Evolutionary conservation across 192 early-diverging fungal species (phyloP), one percentile per base, ranked within the genome.

Genomic region (Phlyctochytrium planicorne): DNA sequence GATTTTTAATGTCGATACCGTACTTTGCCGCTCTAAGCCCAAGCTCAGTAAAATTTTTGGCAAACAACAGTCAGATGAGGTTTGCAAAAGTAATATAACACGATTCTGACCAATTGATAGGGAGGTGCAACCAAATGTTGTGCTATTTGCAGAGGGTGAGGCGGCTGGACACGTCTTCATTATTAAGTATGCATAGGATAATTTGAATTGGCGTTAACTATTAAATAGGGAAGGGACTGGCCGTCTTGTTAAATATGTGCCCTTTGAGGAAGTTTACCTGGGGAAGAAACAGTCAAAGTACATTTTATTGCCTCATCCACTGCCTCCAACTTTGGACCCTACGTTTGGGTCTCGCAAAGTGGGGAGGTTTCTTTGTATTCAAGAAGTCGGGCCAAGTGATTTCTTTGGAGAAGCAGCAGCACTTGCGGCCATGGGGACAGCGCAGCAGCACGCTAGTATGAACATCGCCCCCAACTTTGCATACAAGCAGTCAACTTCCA

Each of bases 371-470:
- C 23, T 67, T 1, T 57, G 57, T 1, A 66, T 69, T 27, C 40
- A 34, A 1, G 25, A 47, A 6, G 60, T n/a, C 1, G 27, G 62
- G 20, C 40, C 25, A 16, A 34, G 68, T 4, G 60, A 65, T 34
- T 69, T 34, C 55, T 69, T 69, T 10, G 63, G 63, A 20, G 68
- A 69, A 69, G 61, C 60, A 3, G 25, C 61, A 4, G 68, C 68
- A 14, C 40, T 69, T 53, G 68, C 68, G 37, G 57, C 60, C 27
- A 30, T 68, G 25, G 68, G 68, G 65, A 69, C 68, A 23, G 25
- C 68, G 23, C 68, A 69, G 40, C 40, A 47, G 20, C 40, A 47
- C 20, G 40, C 32, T 53, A 57, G 53, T 59, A 17, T 59, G 30
- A 1, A 59, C 57, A 17, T 30, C 50, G 50, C 50, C 20, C 1